These are phyloP conservation scores for Yarrowia hollandica DNA, from an alignment of 805 yeast species.

Conservation along the genomic window DNA sequence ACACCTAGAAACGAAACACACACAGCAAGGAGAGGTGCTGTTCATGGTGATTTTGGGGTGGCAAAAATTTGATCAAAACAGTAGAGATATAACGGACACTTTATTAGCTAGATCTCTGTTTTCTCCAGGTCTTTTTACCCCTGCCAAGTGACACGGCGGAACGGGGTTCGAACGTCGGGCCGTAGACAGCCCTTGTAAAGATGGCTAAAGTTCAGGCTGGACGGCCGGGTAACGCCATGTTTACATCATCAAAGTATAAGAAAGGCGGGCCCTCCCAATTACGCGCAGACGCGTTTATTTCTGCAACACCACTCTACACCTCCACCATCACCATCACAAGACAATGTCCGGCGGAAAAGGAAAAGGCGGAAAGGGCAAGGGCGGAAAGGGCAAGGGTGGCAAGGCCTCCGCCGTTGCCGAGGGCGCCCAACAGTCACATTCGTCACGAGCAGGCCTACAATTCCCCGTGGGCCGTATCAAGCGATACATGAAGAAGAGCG, in stretches of 20 bases:
- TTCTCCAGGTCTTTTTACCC: no score
- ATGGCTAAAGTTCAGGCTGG: constrained; percentile 20
- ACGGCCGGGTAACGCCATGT: constrained; percentile 23
- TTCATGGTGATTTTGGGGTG: no score
- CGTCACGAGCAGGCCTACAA: constrained; percentile 85
- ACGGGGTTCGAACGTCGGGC: no score
- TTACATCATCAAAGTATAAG: constrained; percentile 29
- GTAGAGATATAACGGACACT: no score
- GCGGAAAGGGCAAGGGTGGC: constrained; percentile 95
- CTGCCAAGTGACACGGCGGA: no score
- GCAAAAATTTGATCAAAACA: no score
- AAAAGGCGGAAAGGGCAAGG: constrained; percentile 71
- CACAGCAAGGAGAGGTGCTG: no score
- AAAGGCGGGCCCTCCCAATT: constrained; percentile 7
- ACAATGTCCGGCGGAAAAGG: constrained; percentile 29
- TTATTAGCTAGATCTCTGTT: no score
- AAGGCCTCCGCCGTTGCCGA: constrained; percentile 64
- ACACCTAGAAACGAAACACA: no score
- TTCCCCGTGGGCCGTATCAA: constrained; percentile 99
- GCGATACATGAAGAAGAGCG: constrained; percentile 88
- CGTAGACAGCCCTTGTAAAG: no score
- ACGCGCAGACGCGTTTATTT: constrained; percentile 29
- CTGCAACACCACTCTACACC: constrained; percentile 5
- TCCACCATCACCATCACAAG: constrained; percentile 6
- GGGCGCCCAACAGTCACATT: constrained; percentile 68